A percentile compares a stretch with the other conserved stretches of the same genome.
Conservation (phyloP, 208 protist genomes). For the Trypanosoma cruzi region DNA sequence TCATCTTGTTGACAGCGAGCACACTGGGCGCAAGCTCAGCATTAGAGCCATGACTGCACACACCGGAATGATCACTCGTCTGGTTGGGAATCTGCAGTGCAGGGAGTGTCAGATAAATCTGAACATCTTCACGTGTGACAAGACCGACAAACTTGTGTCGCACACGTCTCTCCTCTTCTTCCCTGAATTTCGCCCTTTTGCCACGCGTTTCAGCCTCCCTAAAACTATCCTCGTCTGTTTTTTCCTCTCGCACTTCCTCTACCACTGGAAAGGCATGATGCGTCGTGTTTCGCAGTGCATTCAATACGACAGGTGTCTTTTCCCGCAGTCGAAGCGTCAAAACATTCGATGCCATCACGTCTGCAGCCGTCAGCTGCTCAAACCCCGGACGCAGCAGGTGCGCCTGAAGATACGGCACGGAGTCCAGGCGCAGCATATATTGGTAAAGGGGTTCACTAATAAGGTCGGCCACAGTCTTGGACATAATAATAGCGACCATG, state of each 20-base stretch:
- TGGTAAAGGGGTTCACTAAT: conserved; percentile 92
- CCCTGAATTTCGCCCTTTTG: neutral
- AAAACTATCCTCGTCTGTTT: neutral
- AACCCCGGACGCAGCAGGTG: conserved; percentile 75
- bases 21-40: conserved; percentile 48
- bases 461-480: conserved; percentile 90
- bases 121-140: conserved; percentile 85
- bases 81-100: conserved; percentile 27
- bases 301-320: conserved; percentile 72
- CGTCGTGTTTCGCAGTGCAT: conserved; percentile 58
- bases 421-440: conserved; percentile 88
- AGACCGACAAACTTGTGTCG: conserved; percentile 85
- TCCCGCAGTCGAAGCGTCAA: conserved; percentile 68
- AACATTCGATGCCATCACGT: conserved; percentile 92
- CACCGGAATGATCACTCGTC: neutral
- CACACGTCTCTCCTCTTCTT: conserved; percentile 13
- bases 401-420: conserved; percentile 84
- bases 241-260: conserved; percentile 36
- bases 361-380: conserved; percentile 82
- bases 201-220: neutral
- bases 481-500: conserved; percentile 94
- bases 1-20: conserved; percentile 55
- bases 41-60: conserved; percentile 41
- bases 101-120: conserved; percentile 78
- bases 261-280: conserved; percentile 95